A percentile compares a stretch with the other conserved stretches of the same genome.
Evolutionary conservation across 257 asterid species (phyloP).

Genomic region (Plantago elongata): DNA sequence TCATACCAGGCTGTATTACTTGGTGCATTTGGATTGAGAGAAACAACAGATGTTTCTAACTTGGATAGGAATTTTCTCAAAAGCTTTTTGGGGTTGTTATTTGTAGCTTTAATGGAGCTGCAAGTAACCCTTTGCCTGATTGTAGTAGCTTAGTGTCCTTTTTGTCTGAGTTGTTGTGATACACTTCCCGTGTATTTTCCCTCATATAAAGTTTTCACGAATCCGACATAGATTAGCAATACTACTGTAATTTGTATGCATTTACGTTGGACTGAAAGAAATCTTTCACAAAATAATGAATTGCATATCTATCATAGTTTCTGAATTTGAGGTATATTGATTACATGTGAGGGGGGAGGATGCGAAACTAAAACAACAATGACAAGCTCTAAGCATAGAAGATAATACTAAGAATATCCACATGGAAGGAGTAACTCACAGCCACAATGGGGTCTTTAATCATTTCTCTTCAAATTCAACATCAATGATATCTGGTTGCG

Average conservation of each 20-base stretch:
- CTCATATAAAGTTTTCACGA: neutral
- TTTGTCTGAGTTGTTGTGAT: too few species aligned
- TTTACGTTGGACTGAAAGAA: neutral
- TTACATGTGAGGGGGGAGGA: constrained; percentile 19
- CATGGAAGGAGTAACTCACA: constrained; percentile 18
- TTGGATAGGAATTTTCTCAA: too few species aligned
- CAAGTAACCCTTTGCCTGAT: too few species aligned
- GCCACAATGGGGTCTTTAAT: constrained; percentile 21
- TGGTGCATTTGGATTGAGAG: too few species aligned
- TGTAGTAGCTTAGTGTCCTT: too few species aligned
- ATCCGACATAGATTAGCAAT: too few species aligned
- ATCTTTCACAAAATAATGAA: constrained; percentile 15
- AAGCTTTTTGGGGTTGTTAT: too few species aligned
- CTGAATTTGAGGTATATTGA: constrained; percentile 11
- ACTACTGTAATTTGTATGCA: too few species aligned
- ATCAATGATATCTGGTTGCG: constrained; percentile 75
- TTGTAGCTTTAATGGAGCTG: too few species aligned
- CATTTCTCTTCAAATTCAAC: constrained; percentile 95
- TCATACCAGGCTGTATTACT: too few species aligned
- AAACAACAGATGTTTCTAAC: too few species aligned
- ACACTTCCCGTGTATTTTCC: too few species aligned
- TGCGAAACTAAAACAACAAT: neutral
- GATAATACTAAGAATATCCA: constrained; percentile 23
- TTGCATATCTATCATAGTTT: constrained; percentile 22
- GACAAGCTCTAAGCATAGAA: constrained; percentile 11